Evolutionary conservation across 148 eudicot genomes (phyloP).

Genomic region (Persicaria tinctoria): DNA sequence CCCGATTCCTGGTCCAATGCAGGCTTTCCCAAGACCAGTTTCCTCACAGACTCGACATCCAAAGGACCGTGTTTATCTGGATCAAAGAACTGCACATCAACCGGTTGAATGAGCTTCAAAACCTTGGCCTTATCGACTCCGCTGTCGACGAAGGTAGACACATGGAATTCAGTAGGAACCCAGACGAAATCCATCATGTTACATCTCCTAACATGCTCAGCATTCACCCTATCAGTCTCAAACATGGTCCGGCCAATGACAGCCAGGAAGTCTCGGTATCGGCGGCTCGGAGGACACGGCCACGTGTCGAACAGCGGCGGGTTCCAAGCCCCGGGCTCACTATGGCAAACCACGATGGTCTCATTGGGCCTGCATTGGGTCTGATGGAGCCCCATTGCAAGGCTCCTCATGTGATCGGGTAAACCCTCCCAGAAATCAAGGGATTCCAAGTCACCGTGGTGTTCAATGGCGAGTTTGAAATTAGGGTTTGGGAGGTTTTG

Average conservation of each 20-base stretch:
- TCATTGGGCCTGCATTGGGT: slow-evolving; percentile 36
- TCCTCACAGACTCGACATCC: slow-evolving; percentile 18
- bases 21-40: slow-evolving; percentile 17
- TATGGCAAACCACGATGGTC: slow-evolving; percentile 59
- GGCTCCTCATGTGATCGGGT: slow-evolving; percentile 27
- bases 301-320: slow-evolving; percentile 53
- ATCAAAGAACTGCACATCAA: slow-evolving; percentile 23
- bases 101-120: slow-evolving; percentile 28
- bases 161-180: slow-evolving; percentile 37
- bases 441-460: slow-evolving; percentile 52
- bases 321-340: slow-evolving; percentile 82
- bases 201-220: slow-evolving; percentile 33
- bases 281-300: slow-evolving; percentile 47
- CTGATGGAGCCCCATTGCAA: slow-evolving; percentile 39
- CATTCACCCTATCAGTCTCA: slow-evolving; percentile 61
- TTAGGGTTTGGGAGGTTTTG: slow-evolving; percentile 22
- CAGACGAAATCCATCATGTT: slow-evolving; percentile 19
- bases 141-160: slow-evolving; percentile 33
- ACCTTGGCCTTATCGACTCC: slow-evolving; percentile 56
- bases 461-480: slow-evolving; percentile 44
- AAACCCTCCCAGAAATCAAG: slow-evolving; percentile 64
- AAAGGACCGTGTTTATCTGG: slow-evolving; percentile 38
- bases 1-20: slow-evolving; percentile 11
- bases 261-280: slow-evolving; percentile 30
- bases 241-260: slow-evolving; percentile 71